Base-by-base conservation (phyloP, 495 filamentous ascomycete species). In the Hyaloscypha finlandica region DNA sequence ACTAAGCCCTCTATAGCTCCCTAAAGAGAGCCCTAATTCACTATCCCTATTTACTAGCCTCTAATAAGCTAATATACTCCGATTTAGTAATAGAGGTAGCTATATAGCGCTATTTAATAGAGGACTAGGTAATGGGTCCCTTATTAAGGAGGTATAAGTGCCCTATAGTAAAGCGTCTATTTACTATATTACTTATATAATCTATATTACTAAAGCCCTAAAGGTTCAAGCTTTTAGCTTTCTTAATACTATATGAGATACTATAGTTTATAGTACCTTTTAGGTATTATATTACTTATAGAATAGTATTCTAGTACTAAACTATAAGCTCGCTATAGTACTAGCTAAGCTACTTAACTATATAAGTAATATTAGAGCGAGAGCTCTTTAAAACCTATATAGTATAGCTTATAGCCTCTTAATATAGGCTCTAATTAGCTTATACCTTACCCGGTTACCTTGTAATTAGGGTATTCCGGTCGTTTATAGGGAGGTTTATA, bases 51-150 rank as follows among this genome's bases (percentile, higher is more conserved):
- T 59, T 67, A 29, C 30, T 39, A 32, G 30, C 56, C 30, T 61
- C 25, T 25, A 20, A 37, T 37, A 53, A 29, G 16, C 57, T 58
- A 52, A 66, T 66, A 65, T 65, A 65, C 30, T 65, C 62, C 56
- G 31, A 56, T 42, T 65, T 3, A 5, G 19, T 37, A 20, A 9
- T 65, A 16, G 62, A 65, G 0, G 31, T 32, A 2, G 39, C 45
- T 0, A 63, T 9, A 14, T 6, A 63, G n/a, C 48, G 2, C 45
- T 63, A 37, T 54, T 63, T 63, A 29, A 14, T 54, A 9, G 61
- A 64, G 6, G 39, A 16, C 59, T 32, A 61, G 1, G n/a, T 61
- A 42, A 61, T 6, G 0, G n/a, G 30, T 6, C 59, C 59, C 5
- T 32, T 33, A 19, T 22, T 45, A 12, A 61, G 20, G 1, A 61